phyloP scores from a whole-genome alignment of 768 basidiomycete species.

The Kwoniella dejecticola region DNA sequence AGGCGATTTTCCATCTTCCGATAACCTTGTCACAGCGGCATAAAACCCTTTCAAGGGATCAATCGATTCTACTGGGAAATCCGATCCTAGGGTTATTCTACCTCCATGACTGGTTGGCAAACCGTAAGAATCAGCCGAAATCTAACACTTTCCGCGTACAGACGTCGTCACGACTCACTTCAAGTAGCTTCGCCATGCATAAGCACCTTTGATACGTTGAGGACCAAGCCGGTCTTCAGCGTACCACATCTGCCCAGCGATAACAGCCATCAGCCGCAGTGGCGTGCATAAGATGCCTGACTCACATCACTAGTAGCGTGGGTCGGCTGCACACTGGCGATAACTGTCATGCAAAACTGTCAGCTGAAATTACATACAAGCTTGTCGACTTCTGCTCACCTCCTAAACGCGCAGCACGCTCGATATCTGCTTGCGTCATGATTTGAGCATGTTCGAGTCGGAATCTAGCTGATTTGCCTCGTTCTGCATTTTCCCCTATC shows the following conservation, averaged over 20 bases:
- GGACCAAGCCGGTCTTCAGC: conserved; percentile 80
- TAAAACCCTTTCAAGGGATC: conserved; percentile 89
- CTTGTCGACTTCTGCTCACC: too few species aligned
- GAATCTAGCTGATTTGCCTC: conserved; percentile 59
- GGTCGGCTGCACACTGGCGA: conserved; percentile 89
- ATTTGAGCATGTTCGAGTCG: conserved; percentile 95
- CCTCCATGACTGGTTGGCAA: conserved; percentile 56
- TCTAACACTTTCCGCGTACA: neutral
- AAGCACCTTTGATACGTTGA: conserved; percentile 80
- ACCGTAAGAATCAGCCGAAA: neutral
- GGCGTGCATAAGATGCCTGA: neutral
- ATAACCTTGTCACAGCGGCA: conserved; percentile 77
- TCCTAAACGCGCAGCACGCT: conserved; percentile 70
- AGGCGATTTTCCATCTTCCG: conserved; percentile 71
- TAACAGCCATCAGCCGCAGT: conserved; percentile 59
- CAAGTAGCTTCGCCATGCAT: conserved; percentile 80
- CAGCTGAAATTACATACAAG: too few species aligned
- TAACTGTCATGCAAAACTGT: conserved; percentile 63
- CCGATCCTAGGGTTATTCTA: conserved; percentile 79
- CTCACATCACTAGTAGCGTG: conserved; percentile 67
- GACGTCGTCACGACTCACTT: conserved; percentile 58
- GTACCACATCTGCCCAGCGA: conserved; percentile 81
- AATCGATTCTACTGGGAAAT: conserved; percentile 90
- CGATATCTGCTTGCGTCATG: conserved; percentile 69
- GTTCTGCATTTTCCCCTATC: conserved; percentile 51